Percentiles rank a stretch among this genome's conserved stretches.
Evolutionary conservation across 2,329 filamentous ascomycete genomes (phyloP).

Genomic region (Nigrospora osmanthi): DNA sequence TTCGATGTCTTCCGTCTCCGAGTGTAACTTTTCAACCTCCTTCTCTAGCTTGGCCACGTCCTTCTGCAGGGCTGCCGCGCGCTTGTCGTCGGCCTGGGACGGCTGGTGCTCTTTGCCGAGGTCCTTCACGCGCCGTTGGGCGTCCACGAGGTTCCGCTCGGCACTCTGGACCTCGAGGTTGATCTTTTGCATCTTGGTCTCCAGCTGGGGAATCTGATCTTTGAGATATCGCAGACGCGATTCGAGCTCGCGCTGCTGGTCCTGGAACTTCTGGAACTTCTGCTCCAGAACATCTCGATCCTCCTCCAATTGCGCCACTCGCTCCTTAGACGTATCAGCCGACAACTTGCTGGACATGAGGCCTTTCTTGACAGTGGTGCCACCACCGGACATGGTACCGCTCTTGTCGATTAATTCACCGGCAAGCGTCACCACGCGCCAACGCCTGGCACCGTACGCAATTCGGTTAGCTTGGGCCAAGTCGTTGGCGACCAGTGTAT

Average conservation of each 20-base stretch:
- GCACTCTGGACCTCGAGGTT: slow-evolving; percentile 81
- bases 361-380: slow-evolving; percentile 80
- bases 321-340: slow-evolving; percentile 79
- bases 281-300: slow-evolving; percentile 81
- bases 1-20: slow-evolving; percentile 84
- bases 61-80: slow-evolving; percentile 65
- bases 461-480: slow-evolving; percentile 95
- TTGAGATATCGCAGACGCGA: slow-evolving; percentile 62
- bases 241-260: slow-evolving; percentile 76
- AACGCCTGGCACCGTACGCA: slow-evolving; percentile 86
- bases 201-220: slow-evolving; percentile 72
- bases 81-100: slow-evolving; percentile 70
- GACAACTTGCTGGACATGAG: slow-evolving; percentile 95
- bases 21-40: slow-evolving; percentile 71
- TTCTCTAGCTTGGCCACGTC: slow-evolving; percentile 67
- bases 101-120: slow-evolving; percentile 73
- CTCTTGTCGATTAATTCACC: slow-evolving; percentile 97
- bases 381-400: slow-evolving; percentile 97
- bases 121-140: slow-evolving; percentile 79
- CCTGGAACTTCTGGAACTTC: slow-evolving; percentile 76
- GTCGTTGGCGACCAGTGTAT: slow-evolving; percentile 88
- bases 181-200: slow-evolving; percentile 89
- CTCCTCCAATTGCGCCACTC: slow-evolving; percentile 77
- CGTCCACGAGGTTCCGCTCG: slow-evolving; percentile 75
- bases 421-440: slow-evolving; percentile 92